These are phyloP conservation scores for Pyricularia sp. DNA, from an alignment of 2,329 filamentous ascomycete genomes.

Conservation along the genomic window DNA sequence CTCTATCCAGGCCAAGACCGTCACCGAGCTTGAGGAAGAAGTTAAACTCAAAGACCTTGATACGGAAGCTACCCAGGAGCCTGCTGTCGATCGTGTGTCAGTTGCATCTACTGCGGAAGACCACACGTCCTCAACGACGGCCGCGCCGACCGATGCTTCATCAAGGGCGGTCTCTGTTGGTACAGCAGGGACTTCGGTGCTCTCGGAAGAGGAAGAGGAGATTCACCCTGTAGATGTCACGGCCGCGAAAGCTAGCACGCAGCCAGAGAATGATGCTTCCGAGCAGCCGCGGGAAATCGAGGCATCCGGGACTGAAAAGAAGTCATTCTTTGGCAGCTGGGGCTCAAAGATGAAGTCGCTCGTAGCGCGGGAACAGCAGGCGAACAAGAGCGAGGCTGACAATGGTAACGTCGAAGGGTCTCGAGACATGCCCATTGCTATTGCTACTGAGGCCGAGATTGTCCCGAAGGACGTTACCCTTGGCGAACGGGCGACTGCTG, in stretches of 20 bases:
- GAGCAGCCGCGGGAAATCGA: background rate
- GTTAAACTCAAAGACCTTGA: background rate
- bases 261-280: background rate
- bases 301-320: background rate
- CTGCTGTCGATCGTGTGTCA: background rate
- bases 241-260: background rate
- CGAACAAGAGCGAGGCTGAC: background rate
- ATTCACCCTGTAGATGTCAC: slow-evolving; percentile 3
- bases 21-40: background rate
- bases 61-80: background rate
- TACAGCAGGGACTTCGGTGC: background rate
- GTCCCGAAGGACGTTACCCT: background rate
- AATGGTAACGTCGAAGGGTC: background rate
- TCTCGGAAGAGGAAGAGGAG: background rate
- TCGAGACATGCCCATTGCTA: background rate
- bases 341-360: slow-evolving; percentile 1
- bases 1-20: background rate
- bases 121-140: background rate
- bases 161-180: background rate
- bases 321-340: background rate
- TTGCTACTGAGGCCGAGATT: background rate
- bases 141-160: background rate
- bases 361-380: background rate
- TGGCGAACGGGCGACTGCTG: background rate
- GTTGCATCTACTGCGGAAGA: background rate